Evolutionary conservation across 108 stramenopile genomes (phyloP).

Genomic region (Hondaea fermentalgiana): DNA sequence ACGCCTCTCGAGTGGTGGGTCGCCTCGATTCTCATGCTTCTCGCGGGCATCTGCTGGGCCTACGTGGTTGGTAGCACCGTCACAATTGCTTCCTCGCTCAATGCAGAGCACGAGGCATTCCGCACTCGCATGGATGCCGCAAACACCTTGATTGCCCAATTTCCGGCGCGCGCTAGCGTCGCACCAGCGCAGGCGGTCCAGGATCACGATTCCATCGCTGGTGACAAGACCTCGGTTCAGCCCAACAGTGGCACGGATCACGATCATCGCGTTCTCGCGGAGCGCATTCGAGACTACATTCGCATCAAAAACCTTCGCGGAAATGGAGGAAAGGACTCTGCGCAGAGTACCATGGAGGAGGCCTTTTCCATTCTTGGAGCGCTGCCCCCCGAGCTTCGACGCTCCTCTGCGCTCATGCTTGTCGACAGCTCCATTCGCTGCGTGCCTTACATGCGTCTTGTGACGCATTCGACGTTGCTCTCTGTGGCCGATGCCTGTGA

Average conservation of each 20-base stretch:
- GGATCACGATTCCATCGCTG: too few relatives aligned
- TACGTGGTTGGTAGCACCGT: constrained; percentile 43
- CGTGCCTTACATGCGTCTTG: background rate
- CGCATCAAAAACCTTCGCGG: background rate
- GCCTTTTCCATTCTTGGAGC: background rate
- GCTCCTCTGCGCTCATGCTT: background rate
- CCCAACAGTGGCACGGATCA: too few relatives aligned
- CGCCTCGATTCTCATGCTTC: constrained; percentile 28
- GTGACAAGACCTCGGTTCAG: too few relatives aligned
- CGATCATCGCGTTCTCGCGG: background rate
- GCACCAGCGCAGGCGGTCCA: too few relatives aligned
- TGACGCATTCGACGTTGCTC: background rate
- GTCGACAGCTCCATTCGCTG: background rate
- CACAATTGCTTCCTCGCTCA: constrained; percentile 13
- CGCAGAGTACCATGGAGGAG: background rate
- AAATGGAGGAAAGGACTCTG: background rate
- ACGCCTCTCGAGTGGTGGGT: constrained; percentile 31
- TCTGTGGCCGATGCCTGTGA: background rate
- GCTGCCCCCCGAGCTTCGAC: background rate
- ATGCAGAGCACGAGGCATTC: background rate
- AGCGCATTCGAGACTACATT: background rate
- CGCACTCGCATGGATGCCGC: background rate
- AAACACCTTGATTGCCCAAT: background rate
- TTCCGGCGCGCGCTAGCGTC: background rate
- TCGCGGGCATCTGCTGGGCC: constrained; percentile 42